phyloP scores from a whole-genome alignment of 2,329 filamentous ascomycete species.

The Sclerotinia subarctica region DNA sequence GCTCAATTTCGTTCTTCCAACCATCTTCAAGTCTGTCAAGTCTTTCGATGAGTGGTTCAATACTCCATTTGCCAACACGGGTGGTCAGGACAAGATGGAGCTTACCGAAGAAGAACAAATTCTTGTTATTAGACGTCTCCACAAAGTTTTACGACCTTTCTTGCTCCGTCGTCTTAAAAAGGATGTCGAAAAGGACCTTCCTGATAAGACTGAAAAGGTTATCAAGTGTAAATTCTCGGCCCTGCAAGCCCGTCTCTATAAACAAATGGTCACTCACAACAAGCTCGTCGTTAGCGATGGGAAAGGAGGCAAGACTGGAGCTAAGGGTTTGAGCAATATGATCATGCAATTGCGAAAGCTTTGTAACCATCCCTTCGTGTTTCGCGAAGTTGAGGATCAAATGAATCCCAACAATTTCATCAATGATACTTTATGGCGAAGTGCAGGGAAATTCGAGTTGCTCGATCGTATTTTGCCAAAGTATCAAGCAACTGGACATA shows the following conservation, averaged over 20 bases:
- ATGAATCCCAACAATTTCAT: constrained; percentile 88
- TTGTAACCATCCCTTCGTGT: constrained; percentile 98
- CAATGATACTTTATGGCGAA: constrained; percentile 93
- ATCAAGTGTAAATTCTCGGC: constrained; percentile 99
- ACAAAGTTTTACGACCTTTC: constrained; percentile 97
- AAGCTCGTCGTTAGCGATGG: constrained; percentile 91
- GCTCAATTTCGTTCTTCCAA: constrained; percentile 96
- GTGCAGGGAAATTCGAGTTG: constrained; percentile 94
- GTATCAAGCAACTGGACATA: constrained; percentile 85
- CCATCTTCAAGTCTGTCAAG: constrained; percentile 98
- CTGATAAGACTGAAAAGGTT: constrained; percentile 98
- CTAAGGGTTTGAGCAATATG: constrained; percentile 98
- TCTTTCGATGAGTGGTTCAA: constrained; percentile 99
- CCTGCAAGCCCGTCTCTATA: constrained; percentile 89
- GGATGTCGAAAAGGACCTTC: constrained; percentile 97
- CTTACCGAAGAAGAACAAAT: constrained; percentile 99
- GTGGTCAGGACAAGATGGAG: constrained; percentile 97
- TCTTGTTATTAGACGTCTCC: constrained; percentile 94
- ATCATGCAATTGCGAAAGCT: constrained; percentile 99
- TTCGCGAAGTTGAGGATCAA: constrained; percentile 95
- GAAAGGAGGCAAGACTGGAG: constrained; percentile 90
- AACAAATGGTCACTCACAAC: constrained; percentile 95
- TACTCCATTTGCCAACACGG: constrained; percentile 97
- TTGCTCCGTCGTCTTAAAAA: constrained; percentile 97
- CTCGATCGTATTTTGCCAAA: constrained; percentile 91